phyloP scores from a whole-genome alignment of 768 basidiomycete genomes.

The Galerina sulciceps region DNA sequence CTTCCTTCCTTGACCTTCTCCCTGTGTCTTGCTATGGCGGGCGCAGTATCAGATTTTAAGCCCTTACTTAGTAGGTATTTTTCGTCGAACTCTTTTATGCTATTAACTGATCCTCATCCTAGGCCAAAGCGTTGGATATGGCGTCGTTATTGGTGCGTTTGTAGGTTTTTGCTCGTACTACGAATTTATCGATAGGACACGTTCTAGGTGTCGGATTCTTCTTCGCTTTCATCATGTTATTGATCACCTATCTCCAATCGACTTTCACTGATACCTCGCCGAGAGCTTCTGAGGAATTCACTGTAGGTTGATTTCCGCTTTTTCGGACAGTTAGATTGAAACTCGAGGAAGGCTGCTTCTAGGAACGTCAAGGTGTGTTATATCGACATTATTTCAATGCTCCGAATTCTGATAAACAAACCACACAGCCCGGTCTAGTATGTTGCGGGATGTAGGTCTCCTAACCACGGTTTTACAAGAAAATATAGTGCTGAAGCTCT shows the following conservation, averaged over 20 bases:
- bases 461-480: neutral
- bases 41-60: constrained; percentile 35
- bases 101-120: neutral
- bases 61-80: constrained; percentile 38
- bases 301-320: constrained; percentile 30
- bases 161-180: constrained; percentile 3
- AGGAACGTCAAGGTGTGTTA: constrained; percentile 44
- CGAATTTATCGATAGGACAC: neutral
- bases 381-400: neutral
- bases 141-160: constrained; percentile 51
- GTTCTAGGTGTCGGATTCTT: constrained; percentile 51
- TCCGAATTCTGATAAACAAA: neutral
- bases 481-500: neutral
- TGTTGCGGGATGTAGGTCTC: constrained; percentile 50
- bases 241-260: constrained; percentile 47
- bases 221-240: constrained; percentile 51
- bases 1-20: too few relatives aligned
- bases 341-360: constrained; percentile 41
- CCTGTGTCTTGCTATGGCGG: too few relatives aligned
- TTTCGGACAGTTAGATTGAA: neutral
- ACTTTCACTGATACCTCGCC: constrained; percentile 51
- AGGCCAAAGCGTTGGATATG: constrained; percentile 53
- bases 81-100: neutral
- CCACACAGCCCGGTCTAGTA: constrained; percentile 46
- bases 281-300: constrained; percentile 50